Evolutionary conservation across 2,329 filamentous ascomycete genomes (phyloP).

Genomic region (Fusarium proliferatum): DNA sequence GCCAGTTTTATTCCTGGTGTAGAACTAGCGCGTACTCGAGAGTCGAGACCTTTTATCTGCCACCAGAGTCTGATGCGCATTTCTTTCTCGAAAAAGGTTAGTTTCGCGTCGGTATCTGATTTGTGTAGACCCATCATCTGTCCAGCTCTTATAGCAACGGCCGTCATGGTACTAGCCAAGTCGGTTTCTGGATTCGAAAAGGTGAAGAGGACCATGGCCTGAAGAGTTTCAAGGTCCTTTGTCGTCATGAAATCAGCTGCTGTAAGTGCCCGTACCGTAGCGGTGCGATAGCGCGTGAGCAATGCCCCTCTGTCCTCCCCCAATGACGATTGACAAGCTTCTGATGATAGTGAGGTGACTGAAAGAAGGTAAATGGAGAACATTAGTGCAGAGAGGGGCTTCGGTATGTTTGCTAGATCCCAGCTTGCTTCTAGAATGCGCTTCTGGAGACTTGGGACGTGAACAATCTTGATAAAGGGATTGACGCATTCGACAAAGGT

Average conservation of each 20-base stretch:
- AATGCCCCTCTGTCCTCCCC: conserved; percentile 22
- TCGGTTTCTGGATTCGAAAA: conserved; percentile 46
- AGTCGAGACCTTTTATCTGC: conserved; percentile 40
- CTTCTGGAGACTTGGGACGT: conserved; percentile 48
- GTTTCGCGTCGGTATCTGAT: conserved; percentile 5
- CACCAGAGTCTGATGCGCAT: conserved; percentile 47
- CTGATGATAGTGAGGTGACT: conserved; percentile 33
- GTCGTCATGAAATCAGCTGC: conserved; percentile 45
- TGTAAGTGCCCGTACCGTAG: conserved; percentile 39
- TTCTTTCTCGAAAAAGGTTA: conserved; percentile 42
- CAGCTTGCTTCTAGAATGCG: conserved; percentile 47
- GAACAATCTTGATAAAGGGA: conserved; percentile 48
- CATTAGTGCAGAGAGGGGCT: conserved; percentile 39
- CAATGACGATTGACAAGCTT: conserved; percentile 30
- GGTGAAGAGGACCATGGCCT: conserved; percentile 47
- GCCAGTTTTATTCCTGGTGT: conserved; percentile 2
- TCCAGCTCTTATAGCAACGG: conserved; percentile 38
- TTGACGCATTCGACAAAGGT: conserved; percentile 48
- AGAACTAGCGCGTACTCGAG: conserved; percentile 8
- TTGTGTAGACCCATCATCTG: conserved; percentile 44
- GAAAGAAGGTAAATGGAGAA: conserved; percentile 47
- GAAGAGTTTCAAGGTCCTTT: conserved; percentile 45
- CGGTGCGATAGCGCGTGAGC: conserved; percentile 40
- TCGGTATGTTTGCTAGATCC: conserved; percentile 29
- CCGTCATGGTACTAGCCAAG: conserved; percentile 39